Conservation (phyloP, 2,329 filamentous ascomycete species). For the Aspergillus puulaauensis region DNA sequence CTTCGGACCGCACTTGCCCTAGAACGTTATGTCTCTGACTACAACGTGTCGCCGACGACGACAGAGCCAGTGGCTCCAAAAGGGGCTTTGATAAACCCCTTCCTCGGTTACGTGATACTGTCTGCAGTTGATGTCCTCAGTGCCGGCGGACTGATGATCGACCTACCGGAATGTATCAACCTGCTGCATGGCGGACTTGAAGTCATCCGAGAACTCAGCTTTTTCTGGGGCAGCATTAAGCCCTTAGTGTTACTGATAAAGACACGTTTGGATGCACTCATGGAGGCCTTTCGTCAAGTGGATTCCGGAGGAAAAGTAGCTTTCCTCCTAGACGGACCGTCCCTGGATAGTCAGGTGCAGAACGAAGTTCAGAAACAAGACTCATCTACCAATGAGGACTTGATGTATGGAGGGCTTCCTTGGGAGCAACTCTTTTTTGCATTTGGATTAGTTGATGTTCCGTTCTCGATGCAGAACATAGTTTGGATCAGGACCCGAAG, state of each 20-base stretch:
- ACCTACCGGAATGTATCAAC: conserved; percentile 54
- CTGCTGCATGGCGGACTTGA: conserved; percentile 55
- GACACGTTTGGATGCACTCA: conserved; percentile 47
- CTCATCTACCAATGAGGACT: conserved; percentile 38
- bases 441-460: conserved; percentile 29
- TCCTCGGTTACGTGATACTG: conserved; percentile 61
- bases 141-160: conserved; percentile 55
- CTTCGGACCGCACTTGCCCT: conserved; percentile 44
- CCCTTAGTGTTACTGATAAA: conserved; percentile 52
- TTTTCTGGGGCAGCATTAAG: conserved; percentile 60
- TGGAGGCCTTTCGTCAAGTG: conserved; percentile 36
- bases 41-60: conserved; percentile 19
- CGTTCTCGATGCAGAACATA: conserved; percentile 25
- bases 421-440: conserved; percentile 30
- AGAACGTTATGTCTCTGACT: conserved; percentile 23
- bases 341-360: conserved; percentile 43
- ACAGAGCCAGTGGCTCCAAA: conserved; percentile 26
- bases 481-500: conserved; percentile 26
- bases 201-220: conserved; percentile 56
- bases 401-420: conserved; percentile 40
- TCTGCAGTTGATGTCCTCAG: conserved; percentile 67
- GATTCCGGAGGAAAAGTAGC: conserved; percentile 33
- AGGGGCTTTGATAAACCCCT: conserved; percentile 56
- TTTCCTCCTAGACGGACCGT: conserved; percentile 36
- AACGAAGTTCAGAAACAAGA: conserved; percentile 19